Percentiles rank a stretch among this genome's conserved stretches.
Conservation (phyloP, 1,139 yeast genomes). For the Candida sojae region DNA sequence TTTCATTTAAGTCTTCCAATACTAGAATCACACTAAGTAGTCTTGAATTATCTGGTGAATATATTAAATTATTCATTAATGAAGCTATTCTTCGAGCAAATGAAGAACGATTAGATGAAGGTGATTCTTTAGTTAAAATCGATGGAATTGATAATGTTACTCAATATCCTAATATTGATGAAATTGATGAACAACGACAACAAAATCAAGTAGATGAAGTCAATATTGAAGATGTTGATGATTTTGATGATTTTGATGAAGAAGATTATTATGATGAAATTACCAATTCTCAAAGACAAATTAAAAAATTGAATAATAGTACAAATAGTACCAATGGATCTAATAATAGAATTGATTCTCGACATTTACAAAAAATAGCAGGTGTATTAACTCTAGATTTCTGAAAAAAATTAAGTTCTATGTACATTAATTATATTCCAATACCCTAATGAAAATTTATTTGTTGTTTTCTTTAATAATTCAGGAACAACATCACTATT, state of each 20-base stretch:
- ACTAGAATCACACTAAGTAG: conserved; percentile 55
- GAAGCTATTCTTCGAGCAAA: conserved; percentile 67
- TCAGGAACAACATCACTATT: conserved; percentile 30
- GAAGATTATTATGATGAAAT: conserved; percentile 13
- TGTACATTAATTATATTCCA: conserved; percentile 32
- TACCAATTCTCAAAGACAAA: conserved; percentile 22
- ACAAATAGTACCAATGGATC: background rate
- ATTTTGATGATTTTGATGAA: conserved; percentile 16
- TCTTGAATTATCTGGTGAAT: conserved; percentile 53
- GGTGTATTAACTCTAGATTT: conserved; percentile 61
- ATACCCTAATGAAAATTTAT: conserved; percentile 29
- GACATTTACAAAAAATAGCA: conserved; percentile 54
- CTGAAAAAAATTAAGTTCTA: conserved; percentile 17
- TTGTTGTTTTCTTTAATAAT: conserved; percentile 17
- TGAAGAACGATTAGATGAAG: conserved; percentile 46
- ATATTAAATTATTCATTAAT: conserved; percentile 58
- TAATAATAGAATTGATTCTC: conserved; percentile 39
- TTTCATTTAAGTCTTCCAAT: conserved; percentile 47
- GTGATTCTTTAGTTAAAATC: conserved; percentile 23
- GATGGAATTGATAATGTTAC: conserved; percentile 37
- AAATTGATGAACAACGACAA: conserved; percentile 14
- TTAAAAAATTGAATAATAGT: conserved; percentile 12
- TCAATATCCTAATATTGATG: conserved; percentile 20
- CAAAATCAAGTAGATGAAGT: background rate
- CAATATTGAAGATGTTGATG: conserved; percentile 17